Conservation (phyloP, 2,329 filamentous ascomycete species). For the Beauveria australis region DNA sequence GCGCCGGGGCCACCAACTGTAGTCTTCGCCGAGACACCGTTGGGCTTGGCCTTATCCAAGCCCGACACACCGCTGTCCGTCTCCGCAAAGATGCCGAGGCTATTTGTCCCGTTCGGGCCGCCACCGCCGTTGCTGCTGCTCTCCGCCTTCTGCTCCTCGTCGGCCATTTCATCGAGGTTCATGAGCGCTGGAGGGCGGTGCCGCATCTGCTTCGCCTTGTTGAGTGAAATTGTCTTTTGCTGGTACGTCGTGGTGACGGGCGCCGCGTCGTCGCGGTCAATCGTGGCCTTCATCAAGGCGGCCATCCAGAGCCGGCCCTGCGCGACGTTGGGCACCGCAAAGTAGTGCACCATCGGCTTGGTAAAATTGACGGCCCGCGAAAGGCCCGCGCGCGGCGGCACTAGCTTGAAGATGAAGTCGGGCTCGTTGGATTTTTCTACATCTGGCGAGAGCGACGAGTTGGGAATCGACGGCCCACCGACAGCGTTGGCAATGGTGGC, state of each 20-base stretch:
- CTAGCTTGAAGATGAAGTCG: slow-evolving; percentile 97
- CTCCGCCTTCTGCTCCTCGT: slow-evolving; percentile 20
- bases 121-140: slow-evolving; percentile 7
- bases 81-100: slow-evolving; percentile 36
- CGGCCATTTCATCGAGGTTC: slow-evolving; percentile 46
- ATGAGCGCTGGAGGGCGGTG: slow-evolving; percentile 86
- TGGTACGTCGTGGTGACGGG: slow-evolving; percentile 88
- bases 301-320: slow-evolving; percentile 96
- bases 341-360: slow-evolving; percentile 94
- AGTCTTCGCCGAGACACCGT: slow-evolving; percentile 13
- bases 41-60: slow-evolving; percentile 27
- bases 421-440: slow-evolving; percentile 38
- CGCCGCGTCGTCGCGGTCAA: slow-evolving; percentile 77
- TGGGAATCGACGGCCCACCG: slow-evolving; percentile 28
- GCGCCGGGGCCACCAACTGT: slow-evolving; percentile 12
- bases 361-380: slow-evolving; percentile 94
- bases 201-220: slow-evolving; percentile 79
- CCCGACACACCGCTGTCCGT: slow-evolving; percentile 35
- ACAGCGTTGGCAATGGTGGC: slow-evolving; percentile 87
- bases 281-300: slow-evolving; percentile 96
- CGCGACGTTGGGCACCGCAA: slow-evolving; percentile 84
- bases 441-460: slow-evolving; percentile 49
- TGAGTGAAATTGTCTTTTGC: slow-evolving; percentile 89
- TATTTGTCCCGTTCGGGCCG: slow-evolving; percentile 18
- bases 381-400: slow-evolving; percentile 79